These are phyloP conservation scores for Infundibulicybe gibba DNA, from an alignment of 768 basidiomycete species.

Conservation along the genomic window DNA sequence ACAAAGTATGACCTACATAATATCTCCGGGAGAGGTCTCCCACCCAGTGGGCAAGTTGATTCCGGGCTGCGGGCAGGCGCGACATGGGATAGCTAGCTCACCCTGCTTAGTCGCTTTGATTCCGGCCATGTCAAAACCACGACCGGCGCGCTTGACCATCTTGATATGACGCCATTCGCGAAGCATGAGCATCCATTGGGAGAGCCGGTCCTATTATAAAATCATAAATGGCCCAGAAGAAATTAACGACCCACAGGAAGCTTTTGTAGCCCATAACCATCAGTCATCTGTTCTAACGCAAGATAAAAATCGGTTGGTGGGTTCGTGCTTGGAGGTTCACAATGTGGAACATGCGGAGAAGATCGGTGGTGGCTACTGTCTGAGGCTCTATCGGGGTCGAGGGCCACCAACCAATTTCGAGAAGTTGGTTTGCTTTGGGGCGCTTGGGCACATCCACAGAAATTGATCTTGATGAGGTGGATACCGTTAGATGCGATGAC, in stretches of 20 bases:
- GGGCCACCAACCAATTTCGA: slow-evolving; percentile 6
- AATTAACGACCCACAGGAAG: slow-evolving; percentile 3
- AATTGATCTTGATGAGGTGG: neutral
- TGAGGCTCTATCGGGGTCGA: slow-evolving; percentile 6
- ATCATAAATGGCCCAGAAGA: neutral
- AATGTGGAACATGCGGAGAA: slow-evolving; percentile 10
- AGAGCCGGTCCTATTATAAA: slow-evolving; percentile 1
- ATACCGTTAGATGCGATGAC: neutral
- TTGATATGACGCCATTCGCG: slow-evolving; percentile 13
- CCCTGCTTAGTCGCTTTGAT: slow-evolving; percentile 9
- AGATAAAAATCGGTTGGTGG: slow-evolving; percentile 8
- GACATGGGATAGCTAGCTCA: slow-evolving; percentile 19
- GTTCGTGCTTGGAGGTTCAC: slow-evolving; percentile 9
- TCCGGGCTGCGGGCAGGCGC: slow-evolving; percentile 22
- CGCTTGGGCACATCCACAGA: neutral
- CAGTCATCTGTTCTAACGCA: slow-evolving; percentile 4
- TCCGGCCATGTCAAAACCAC: slow-evolving; percentile 12
- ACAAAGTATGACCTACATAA: neutral
- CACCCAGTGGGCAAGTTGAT: slow-evolving; percentile 19
- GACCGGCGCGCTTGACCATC: slow-evolving; percentile 15
- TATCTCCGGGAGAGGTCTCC: slow-evolving; percentile 9
- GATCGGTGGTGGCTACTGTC: slow-evolving; percentile 6
- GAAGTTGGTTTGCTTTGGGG: slow-evolving; percentile 4
- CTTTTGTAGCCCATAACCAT: slow-evolving; percentile 1
- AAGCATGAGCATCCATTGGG: slow-evolving; percentile 11